These are phyloP conservation scores for Lentinula novae-zelandiae DNA, from an alignment of 1,284 basidiomycete genomes.

Conservation along the genomic window DNA sequence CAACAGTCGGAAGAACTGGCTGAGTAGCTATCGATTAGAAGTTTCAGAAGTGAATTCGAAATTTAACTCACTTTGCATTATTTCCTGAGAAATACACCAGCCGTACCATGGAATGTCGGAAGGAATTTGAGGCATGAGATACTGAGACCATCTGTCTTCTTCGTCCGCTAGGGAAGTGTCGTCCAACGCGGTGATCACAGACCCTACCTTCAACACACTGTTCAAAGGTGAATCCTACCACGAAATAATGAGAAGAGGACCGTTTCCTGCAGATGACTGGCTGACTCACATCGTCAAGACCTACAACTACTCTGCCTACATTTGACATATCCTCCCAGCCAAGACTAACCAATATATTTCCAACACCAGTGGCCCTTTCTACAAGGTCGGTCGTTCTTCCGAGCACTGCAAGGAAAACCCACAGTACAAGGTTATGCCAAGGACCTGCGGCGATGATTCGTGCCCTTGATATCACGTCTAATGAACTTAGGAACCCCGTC, in stretches of 20 bases:
- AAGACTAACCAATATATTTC: slow-evolving; percentile 29
- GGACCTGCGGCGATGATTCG: slow-evolving; percentile 65
- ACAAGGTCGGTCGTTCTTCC: slow-evolving; percentile 21
- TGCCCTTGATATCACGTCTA: slow-evolving; percentile 40
- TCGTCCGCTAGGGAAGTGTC: slow-evolving; percentile 38
- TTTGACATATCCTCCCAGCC: slow-evolving; percentile 49
- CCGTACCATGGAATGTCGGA: slow-evolving; percentile 27
- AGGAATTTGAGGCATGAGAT: slow-evolving; percentile 27
- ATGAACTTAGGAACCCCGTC: slow-evolving; percentile 32
- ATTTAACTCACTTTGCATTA: slow-evolving; percentile 27
- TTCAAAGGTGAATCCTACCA: slow-evolving; percentile 52
- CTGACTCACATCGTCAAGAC: slow-evolving; percentile 41
- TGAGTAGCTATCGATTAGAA: not conserved
- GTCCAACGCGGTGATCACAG: slow-evolving; percentile 55
- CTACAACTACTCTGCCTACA: slow-evolving; percentile 48
- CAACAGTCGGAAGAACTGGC: not conserved
- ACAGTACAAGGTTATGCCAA: slow-evolving; percentile 62
- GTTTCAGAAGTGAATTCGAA: not conserved
- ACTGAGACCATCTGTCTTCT: slow-evolving; percentile 44
- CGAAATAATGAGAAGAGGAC: not conserved
- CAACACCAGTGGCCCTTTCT: slow-evolving; percentile 16
- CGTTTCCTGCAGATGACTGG: too few relatives aligned
- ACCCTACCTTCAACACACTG: slow-evolving; percentile 45
- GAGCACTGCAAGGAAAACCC: slow-evolving; percentile 32
- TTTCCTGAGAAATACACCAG: slow-evolving; percentile 50